Conservation (phyloP, 1,284 basidiomycete genomes). For the Polyporus tsugae region DNA sequence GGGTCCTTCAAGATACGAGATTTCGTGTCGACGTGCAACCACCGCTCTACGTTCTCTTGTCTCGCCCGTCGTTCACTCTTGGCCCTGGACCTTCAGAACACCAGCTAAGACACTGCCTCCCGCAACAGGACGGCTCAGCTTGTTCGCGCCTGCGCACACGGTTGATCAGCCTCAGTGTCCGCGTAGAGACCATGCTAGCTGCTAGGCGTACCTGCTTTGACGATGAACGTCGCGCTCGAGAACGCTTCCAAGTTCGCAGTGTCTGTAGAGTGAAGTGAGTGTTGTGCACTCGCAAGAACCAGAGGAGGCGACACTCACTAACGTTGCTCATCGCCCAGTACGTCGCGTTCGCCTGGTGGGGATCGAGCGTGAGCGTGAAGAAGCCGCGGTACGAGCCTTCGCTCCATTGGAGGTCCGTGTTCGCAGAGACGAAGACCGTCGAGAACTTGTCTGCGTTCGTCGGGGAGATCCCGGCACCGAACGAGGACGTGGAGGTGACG, state of each 20-base stretch:
- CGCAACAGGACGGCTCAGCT: conserved; percentile 62
- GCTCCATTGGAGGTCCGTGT: conserved; percentile 69
- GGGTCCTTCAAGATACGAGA: not conserved
- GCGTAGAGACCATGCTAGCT: not conserved
- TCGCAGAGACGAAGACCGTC: conserved; percentile 50
- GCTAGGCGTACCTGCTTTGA: conserved; percentile 38
- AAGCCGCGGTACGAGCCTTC: conserved; percentile 72
- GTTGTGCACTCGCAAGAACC: not conserved
- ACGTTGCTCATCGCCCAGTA: conserved; percentile 69
- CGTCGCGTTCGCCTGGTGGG: conserved; percentile 57
- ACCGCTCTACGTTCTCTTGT: not conserved
- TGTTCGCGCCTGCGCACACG: conserved; percentile 51
- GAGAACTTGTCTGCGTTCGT: conserved; percentile 52
- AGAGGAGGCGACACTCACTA: conserved; percentile 42
- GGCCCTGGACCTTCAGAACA: conserved; percentile 42
- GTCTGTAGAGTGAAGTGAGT: conserved; percentile 34
- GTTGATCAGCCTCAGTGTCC: not conserved
- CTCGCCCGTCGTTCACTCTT: not conserved
- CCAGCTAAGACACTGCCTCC: conserved; percentile 55
- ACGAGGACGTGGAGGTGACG: conserved; percentile 62
- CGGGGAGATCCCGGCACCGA: conserved; percentile 55
- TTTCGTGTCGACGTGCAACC: not conserved
- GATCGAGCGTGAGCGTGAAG: conserved; percentile 60
- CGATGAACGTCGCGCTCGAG: conserved; percentile 54
- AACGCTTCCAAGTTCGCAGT: conserved; percentile 60